Percentiles rank a stretch among this genome's conserved stretches.
Evolutionary conservation across 2,329 filamentous ascomycete genomes (phyloP).

Genomic region (Beauveria asiatica): DNA sequence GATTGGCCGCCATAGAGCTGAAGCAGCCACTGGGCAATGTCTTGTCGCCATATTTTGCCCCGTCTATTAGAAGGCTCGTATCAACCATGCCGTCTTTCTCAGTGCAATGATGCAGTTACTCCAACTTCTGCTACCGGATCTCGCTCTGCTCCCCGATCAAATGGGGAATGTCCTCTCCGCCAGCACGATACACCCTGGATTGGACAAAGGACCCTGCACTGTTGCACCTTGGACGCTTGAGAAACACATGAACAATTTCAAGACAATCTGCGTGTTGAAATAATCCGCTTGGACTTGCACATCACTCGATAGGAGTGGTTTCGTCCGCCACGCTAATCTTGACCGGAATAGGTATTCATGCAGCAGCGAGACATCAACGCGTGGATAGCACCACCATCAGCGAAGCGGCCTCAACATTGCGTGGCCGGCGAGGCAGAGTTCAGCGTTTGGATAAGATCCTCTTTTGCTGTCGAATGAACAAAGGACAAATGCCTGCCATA

Average conservation of each 20-base stretch:
- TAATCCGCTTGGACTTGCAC: background rate
- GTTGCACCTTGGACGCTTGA: background rate
- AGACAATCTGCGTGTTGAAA: background rate
- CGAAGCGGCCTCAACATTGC: background rate
- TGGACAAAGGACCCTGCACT: background rate
- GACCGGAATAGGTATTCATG: background rate
- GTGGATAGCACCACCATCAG: background rate
- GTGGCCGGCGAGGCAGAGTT: background rate
- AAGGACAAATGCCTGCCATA: too few relatives aligned
- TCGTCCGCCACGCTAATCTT: background rate
- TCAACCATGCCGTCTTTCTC: background rate
- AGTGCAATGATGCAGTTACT: background rate
- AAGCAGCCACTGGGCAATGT: background rate
- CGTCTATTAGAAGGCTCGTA: background rate
- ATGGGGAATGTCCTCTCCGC: background rate
- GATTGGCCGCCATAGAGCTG: background rate
- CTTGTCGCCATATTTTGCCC: background rate
- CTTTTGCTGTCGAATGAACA: too few relatives aligned
- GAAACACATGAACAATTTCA: background rate
- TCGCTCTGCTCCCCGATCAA: background rate
- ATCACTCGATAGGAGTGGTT: background rate
- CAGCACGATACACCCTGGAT: background rate
- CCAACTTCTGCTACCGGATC: background rate
- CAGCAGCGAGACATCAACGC: background rate
- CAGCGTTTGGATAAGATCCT: too few relatives aligned